Base-by-base conservation (phyloP, 1,139 yeast genomes). In the Debaryomyces subglobosus region DNA sequence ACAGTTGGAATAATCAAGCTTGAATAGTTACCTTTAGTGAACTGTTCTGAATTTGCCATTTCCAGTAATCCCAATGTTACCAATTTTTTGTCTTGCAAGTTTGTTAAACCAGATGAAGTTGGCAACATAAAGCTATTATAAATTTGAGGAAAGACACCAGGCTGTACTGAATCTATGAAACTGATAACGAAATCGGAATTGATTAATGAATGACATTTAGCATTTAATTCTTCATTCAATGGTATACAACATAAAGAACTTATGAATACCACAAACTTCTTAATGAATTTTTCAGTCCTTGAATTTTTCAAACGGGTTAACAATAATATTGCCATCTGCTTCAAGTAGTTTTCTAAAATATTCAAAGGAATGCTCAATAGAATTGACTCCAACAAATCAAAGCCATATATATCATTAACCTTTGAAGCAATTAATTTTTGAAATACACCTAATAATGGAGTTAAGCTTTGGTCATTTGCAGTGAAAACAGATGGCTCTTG, bases 381-480 rank as follows among this genome's bases (percentile, higher is more conserved):
- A 41, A 95, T 83, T 7, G 80, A 72, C 63, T 89, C 94, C 43
- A 95, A 69, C 42, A 95, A 72, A 51, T 94, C 97, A 63, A 95
- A 86, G 2, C 98, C 98, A 60, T 84, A 79, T 36, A 71, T 68
- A 58, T 94, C 98, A 60, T 90, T 87, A 15, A 82, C 79, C 59
- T 86, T 88, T 0, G 97, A 89, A 1, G 97, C 84, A 47, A 94
- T 83, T 53, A 95, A 75, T 63, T 92, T 91, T 71, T 95, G 99
- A 75, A 90, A 95, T n/a, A 95, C 96, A 41, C 99, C 99, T 46
- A 95, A 74, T 35, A 95, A 79, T 3, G 98, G 96, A 32, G 87
- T 81, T 47, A 92, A 67, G 27, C 74, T 61, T 40, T 71, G 75
- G n/a, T 61, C 63, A 39, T 46, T 55, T 44, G 72, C 72, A 6